Percentiles rank a stretch among this genome's conserved stretches.
phyloP scores from a whole-genome alignment of 352 stramenopile species.

The Globisporangium radiosum region DNA sequence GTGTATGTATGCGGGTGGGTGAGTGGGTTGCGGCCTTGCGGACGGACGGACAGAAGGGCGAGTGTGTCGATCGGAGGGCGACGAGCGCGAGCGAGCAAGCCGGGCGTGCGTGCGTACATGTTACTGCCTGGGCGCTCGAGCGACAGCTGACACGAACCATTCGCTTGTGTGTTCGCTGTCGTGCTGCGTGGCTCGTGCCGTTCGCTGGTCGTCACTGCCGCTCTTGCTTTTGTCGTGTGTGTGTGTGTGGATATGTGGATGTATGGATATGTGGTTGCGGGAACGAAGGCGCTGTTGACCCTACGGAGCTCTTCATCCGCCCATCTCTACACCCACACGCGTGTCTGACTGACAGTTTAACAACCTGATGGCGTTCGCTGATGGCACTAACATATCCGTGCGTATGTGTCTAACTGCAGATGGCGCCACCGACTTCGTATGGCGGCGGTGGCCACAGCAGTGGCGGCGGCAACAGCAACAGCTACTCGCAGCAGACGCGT shows the following conservation, averaged over 20 bases:
- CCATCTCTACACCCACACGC: no score
- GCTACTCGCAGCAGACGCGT: conserved; percentile 89
- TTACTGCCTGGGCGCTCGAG: no score
- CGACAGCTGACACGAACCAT: background rate
- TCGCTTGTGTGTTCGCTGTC: background rate
- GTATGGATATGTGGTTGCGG: no score
- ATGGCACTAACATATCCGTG: background rate
- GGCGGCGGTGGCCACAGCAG: background rate
- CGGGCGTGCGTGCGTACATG: no score
- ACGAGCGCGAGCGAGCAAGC: no score
- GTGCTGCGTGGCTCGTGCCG: background rate
- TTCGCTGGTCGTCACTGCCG: conserved; percentile 18
- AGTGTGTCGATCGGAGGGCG: no score
- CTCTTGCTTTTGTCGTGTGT: conserved; percentile 18
- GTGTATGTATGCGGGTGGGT: background rate
- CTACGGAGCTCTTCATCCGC: no score
- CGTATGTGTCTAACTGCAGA: background rate
- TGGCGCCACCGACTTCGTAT: background rate
- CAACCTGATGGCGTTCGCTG: background rate
- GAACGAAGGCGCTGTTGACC: no score
- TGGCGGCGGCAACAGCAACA: background rate
- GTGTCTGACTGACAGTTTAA: no score
- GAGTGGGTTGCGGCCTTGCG: no score
- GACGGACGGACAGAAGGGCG: no score
- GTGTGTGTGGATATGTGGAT: background rate